Evolutionary conservation across 2,329 filamentous ascomycete species (phyloP), one percentile per base, ranked within the genome.

Genomic region (Ophiocordyceps robertsii): DNA sequence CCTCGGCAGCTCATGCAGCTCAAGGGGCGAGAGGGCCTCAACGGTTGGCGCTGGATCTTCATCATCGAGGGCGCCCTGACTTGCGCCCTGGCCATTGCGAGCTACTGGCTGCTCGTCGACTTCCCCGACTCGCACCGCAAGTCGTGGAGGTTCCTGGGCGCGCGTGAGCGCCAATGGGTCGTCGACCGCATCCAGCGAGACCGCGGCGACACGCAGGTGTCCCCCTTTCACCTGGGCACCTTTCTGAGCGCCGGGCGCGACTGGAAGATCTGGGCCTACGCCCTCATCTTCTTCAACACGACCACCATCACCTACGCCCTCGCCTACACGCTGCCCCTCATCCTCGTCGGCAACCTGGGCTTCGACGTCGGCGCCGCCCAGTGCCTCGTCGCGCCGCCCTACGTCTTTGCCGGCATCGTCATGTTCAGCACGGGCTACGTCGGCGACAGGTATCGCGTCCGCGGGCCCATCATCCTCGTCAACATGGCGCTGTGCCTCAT

Each of bases 241-340:
- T 77, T 77, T 53, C 49, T 76, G 13, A 45, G 56, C 13, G 64
- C 65, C 19, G 70, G 65, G 1, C 45, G 53, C 2, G 72, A 80
- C 60, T 68, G 63, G 64, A 75, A 74, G 56, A 64, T 81, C 44
- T 83, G 79, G 79, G 68, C 59, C 0, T 82, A 78, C 51, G 75
- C 69, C 43, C 50, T 77, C 49, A 67, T 80, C 50, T 75, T 73
- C 55, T 76, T 77, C 63, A 76, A 75, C 58, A 74, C 75, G 2
- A 87, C 84, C 1, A 84, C 82, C 11, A 73, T 84, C 40, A 72
- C 73, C 1, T 92, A 92, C 56, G 77, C 84, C 0, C 72, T 92
- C 9, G 81, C 83, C 2, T 90, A 84, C 59, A 90, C 89, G 55
- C 63, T 89, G 4, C 84, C 85, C 7, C 75, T 89, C 53, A 84